These are phyloP conservation scores for Neurospora sp. DNA, from an alignment of 2,329 filamentous ascomycete species.

Conservation along the genomic window DNA sequence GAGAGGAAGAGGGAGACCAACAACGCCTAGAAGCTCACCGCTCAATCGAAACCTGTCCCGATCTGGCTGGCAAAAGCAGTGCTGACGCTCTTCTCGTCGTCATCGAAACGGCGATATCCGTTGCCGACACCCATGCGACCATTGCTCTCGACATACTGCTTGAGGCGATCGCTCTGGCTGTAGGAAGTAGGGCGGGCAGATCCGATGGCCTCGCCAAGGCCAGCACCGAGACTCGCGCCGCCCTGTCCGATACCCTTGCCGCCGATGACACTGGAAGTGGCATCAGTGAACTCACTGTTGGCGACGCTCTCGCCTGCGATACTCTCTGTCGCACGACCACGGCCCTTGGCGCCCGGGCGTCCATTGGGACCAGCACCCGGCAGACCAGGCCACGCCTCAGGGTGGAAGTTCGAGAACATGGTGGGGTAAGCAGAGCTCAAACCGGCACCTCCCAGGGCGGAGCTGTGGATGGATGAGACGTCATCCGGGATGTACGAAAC, in stretches of 20 bases:
- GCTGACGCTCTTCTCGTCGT: slow-evolving; percentile 91
- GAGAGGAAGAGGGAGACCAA: background rate
- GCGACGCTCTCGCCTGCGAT: slow-evolving; percentile 87
- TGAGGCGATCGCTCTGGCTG: slow-evolving; percentile 82
- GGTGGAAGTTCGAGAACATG: slow-evolving; percentile 88
- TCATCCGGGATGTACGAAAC: slow-evolving; percentile 95
- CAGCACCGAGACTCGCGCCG: slow-evolving; percentile 74
- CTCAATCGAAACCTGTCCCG: slow-evolving; percentile 46
- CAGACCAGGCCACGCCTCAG: slow-evolving; percentile 80
- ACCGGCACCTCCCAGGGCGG: slow-evolving; percentile 76
- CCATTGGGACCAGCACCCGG: slow-evolving; percentile 50
- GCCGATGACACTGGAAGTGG: slow-evolving; percentile 66
- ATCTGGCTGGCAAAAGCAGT: slow-evolving; percentile 96
- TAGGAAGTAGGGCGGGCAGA: slow-evolving; percentile 49
- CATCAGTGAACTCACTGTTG: slow-evolving; percentile 81
- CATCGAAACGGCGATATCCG: slow-evolving; percentile 66
- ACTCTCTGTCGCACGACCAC: slow-evolving; percentile 61
- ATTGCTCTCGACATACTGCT: slow-evolving; percentile 85
- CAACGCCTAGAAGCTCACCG: background rate
- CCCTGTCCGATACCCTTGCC: slow-evolving; percentile 70
- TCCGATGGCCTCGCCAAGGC: slow-evolving; percentile 65
- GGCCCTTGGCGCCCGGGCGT: slow-evolving; percentile 55
- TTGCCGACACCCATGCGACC: slow-evolving; percentile 58
- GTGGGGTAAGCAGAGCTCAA: slow-evolving; percentile 75
- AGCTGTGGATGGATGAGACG: slow-evolving; percentile 91